phyloP scores from a whole-genome alignment of 2,329 filamentous ascomycete genomes.

The Madurella fahalii region DNA sequence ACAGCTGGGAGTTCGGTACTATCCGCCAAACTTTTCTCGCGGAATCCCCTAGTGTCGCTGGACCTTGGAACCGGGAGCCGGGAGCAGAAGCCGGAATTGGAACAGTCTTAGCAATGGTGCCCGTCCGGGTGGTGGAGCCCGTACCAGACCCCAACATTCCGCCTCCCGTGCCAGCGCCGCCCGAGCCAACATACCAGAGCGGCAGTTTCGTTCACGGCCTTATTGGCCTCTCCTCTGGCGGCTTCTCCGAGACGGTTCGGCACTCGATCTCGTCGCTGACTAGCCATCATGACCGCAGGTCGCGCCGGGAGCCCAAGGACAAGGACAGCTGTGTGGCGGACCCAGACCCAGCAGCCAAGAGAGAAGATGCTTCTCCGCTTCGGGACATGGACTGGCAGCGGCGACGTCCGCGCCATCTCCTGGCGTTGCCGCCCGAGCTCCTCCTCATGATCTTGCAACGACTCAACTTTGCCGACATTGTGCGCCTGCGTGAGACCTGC shows the following conservation, averaged over 20 bases:
- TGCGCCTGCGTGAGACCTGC: slow-evolving; percentile 40
- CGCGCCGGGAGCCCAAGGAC: neutral
- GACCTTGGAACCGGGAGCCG: too few relatives aligned
- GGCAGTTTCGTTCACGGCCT: slow-evolving; percentile 16
- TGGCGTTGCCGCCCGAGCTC: slow-evolving; percentile 40
- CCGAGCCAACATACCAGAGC: neutral
- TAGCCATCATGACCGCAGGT: neutral
- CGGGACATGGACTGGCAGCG: neutral
- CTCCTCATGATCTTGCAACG: slow-evolving; percentile 39
- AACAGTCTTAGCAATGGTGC: too few relatives aligned
- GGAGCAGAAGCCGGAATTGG: too few relatives aligned
- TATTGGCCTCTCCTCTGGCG: slow-evolving; percentile 11
- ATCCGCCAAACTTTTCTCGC: too few relatives aligned
- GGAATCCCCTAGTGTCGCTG: too few relatives aligned
- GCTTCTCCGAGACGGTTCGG: slow-evolving; percentile 13
- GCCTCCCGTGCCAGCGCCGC: neutral
- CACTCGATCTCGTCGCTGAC: slow-evolving; percentile 10
- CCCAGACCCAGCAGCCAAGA: neutral
- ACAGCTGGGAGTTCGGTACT: too few relatives aligned
- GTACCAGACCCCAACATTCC: too few relatives aligned
- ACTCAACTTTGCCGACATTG: slow-evolving; percentile 41
- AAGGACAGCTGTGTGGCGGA: neutral
- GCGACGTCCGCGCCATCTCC: slow-evolving; percentile 22
- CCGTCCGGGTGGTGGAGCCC: too few relatives aligned
- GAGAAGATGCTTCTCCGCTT: too few relatives aligned